Evolutionary conservation across 495 filamentous ascomycete genomes (phyloP).

Genomic region (Annulohypoxylon nitens): DNA sequence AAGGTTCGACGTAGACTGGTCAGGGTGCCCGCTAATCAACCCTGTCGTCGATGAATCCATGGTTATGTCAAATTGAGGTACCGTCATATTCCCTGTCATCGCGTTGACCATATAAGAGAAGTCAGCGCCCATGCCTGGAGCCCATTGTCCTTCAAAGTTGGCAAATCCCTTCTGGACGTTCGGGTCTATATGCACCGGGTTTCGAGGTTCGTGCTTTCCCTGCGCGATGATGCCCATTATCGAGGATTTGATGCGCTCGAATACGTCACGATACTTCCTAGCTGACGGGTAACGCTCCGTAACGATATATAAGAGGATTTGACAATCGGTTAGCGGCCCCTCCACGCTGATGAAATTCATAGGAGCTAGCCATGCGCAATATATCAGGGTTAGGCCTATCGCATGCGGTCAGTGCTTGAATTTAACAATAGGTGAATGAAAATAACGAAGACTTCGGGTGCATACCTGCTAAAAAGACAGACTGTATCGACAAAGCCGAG

Average conservation of each 20-base stretch:
- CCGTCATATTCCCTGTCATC: slow-evolving; percentile 46
- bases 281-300: slow-evolving; percentile 65
- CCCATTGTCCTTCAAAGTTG: slow-evolving; percentile 37
- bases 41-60: slow-evolving; percentile 23
- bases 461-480: slow-evolving; percentile 68
- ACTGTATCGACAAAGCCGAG: slow-evolving; percentile 67
- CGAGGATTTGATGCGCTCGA: slow-evolving; percentile 58
- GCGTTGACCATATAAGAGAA: slow-evolving; percentile 49
- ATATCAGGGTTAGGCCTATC: slow-evolving; percentile 50
- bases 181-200: slow-evolving; percentile 47
- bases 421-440: background rate
- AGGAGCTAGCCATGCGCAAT: slow-evolving; percentile 52
- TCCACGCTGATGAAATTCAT: slow-evolving; percentile 44
- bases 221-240: slow-evolving; percentile 48
- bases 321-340: slow-evolving; percentile 56
- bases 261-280: slow-evolving; percentile 67
- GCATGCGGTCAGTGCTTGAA: slow-evolving; percentile 6
- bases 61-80: slow-evolving; percentile 23
- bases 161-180: slow-evolving; percentile 46
- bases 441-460: background rate
- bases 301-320: slow-evolving; percentile 68
- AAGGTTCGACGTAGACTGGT: slow-evolving; percentile 26
- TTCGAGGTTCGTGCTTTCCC: slow-evolving; percentile 50
- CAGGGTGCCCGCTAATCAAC: slow-evolving; percentile 17
- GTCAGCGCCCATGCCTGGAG: slow-evolving; percentile 38